These are phyloP conservation scores for Russula foetens DNA, from an alignment of 768 basidiomycete genomes.

Conservation along the genomic window DNA sequence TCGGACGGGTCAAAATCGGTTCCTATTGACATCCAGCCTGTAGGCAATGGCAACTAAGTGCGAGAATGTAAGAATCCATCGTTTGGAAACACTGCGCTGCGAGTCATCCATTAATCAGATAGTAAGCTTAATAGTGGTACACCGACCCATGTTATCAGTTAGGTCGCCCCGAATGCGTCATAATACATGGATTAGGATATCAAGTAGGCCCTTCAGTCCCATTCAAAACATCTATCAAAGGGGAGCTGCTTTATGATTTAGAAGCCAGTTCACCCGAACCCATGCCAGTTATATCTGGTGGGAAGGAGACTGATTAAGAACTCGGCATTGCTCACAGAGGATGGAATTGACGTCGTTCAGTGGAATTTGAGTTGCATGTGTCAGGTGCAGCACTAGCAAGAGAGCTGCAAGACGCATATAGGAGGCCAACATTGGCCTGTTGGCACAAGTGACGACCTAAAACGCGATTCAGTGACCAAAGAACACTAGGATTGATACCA, in stretches of 20 bases:
- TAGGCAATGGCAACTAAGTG: too few species aligned
- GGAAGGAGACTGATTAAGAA: not conserved
- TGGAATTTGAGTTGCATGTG: not conserved
- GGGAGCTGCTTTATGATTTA: too few species aligned
- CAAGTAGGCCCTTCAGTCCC: not conserved
- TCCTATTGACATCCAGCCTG: not conserved
- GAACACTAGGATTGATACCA: not conserved
- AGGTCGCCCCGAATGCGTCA: not conserved
- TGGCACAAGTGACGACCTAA: not conserved
- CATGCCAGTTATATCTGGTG: not conserved
- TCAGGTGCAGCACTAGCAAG: not conserved
- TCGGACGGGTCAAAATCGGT: not conserved
- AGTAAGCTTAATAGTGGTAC: not conserved
- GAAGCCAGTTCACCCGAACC: not conserved
- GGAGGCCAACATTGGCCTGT: not conserved
- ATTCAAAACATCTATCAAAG: not conserved
- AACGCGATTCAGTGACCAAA: not conserved
- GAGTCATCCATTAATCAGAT: not conserved
- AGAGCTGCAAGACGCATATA: not conserved
- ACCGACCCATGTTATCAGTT: not conserved
- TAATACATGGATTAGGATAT: not conserved
- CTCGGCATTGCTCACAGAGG: not conserved
- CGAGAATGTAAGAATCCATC: not conserved
- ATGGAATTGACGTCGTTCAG: not conserved
- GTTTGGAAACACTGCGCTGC: not conserved